Conservation (phyloP, 2,329 filamentous ascomycete species). For the Penicillium sp. region DNA sequence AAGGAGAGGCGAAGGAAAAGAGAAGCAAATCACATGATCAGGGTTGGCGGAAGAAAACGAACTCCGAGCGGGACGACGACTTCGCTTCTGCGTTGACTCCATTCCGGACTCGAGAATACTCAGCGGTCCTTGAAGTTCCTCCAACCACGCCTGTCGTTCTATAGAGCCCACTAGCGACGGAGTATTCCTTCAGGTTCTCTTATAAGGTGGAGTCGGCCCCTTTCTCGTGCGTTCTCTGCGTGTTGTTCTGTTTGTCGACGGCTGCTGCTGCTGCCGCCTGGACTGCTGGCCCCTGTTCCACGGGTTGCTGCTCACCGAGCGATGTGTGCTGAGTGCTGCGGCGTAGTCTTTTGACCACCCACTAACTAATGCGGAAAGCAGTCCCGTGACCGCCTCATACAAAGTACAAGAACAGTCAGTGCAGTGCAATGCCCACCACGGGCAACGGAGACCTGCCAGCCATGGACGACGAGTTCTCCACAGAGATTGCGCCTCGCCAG, state of each 20-base stretch:
- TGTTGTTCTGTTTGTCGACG: background rate
- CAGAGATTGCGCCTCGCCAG: constrained; percentile 72
- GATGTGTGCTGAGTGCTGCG: constrained; percentile 11
- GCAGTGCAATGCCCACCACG: constrained; percentile 42
- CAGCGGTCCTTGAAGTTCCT: constrained; percentile 48
- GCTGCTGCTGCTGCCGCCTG: background rate
- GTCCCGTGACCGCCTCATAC: constrained; percentile 40
- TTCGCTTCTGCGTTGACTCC: constrained; percentile 44
- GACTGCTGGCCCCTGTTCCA: background rate
- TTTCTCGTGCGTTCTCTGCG: background rate
- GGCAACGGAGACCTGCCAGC: constrained; percentile 41
- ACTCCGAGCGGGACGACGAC: constrained; percentile 33
- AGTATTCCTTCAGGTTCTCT: background rate
- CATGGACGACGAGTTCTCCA: constrained; percentile 60
- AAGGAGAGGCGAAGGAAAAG: constrained; percentile 2
- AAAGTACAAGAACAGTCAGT: constrained; percentile 19
- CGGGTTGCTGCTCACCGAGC: background rate
- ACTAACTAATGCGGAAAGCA: constrained; percentile 39
- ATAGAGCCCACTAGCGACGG: background rate
- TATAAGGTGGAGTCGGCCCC: constrained; percentile 1
- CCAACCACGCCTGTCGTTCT: constrained; percentile 21
- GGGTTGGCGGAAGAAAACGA: constrained; percentile 2
- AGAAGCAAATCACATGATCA: constrained; percentile 13
- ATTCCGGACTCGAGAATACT: constrained; percentile 51
- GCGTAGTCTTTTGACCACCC: constrained; percentile 11